A percentile compares a stretch with the other conserved stretches of the same genome.
phyloP scores from a whole-genome alignment of 2,329 filamentous ascomycete species.

The Pseudocercospora crystallina region DNA sequence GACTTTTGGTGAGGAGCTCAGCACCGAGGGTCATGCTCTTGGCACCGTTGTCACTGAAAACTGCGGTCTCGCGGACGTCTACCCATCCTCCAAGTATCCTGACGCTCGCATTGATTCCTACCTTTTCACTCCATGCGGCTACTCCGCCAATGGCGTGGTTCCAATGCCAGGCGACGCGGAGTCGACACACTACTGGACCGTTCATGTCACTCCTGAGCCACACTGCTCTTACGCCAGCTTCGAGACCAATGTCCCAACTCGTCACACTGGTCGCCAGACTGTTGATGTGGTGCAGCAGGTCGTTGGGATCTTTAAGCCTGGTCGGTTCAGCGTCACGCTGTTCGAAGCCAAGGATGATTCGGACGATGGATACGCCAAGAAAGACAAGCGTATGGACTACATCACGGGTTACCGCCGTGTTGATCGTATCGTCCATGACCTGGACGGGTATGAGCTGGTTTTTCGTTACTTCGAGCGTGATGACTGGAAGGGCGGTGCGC shows the following conservation, averaged over 20 bases:
- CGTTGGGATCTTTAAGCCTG: conserved; percentile 92
- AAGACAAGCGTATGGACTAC: conserved; percentile 63
- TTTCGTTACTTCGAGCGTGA: conserved; percentile 95
- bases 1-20: conserved; percentile 69
- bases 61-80: conserved; percentile 86
- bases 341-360: conserved; percentile 78
- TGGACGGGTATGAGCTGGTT: conserved; percentile 94
- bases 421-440: conserved; percentile 93
- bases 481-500: conserved; percentile 69
- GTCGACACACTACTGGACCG: conserved; percentile 87
- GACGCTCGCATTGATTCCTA: conserved; percentile 94
- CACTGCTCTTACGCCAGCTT: conserved; percentile 98
- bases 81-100: conserved; percentile 81
- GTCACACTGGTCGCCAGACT: conserved; percentile 82
- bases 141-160: conserved; percentile 94
- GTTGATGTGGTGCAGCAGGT: conserved; percentile 91
- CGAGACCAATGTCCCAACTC: conserved; percentile 93
- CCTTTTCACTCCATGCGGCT: conserved; percentile 93
- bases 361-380: conserved; percentile 44
- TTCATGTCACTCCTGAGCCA: conserved; percentile 95
- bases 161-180: conserved; percentile 62
- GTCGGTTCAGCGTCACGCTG: conserved; percentile 94
- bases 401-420: conserved; percentile 85
- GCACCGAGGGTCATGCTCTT: conserved; percentile 89
- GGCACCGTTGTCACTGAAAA: conserved; percentile 88